Percentiles rank a stretch among this genome's conserved stretches.
These are phyloP conservation scores for Elaeis guineensis DNA, from an alignment of 176 grass and related monocot genomes.

Conservation along the genomic window DNA sequence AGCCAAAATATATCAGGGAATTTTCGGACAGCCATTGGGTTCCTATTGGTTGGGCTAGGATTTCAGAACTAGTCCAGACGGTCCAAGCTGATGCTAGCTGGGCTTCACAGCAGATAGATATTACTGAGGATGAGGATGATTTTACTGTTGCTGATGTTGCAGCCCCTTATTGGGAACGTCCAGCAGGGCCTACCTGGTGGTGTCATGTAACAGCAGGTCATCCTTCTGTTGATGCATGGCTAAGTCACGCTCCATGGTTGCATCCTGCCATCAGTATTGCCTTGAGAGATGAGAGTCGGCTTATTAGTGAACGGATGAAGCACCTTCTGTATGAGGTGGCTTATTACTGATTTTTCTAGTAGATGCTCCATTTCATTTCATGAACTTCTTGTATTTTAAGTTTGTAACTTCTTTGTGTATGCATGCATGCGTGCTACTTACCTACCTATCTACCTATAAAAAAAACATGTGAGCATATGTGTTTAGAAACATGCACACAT, in stretches of 20 bases:
- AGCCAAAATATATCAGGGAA: constrained; percentile 16
- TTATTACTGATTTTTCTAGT: background rate
- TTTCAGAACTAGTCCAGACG: constrained; percentile 31
- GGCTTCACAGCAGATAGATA: constrained; percentile 13
- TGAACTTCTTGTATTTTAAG: background rate
- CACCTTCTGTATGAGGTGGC: constrained; percentile 50
- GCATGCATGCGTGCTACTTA: no score
- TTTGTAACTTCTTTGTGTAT: background rate
- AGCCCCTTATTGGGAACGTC: constrained; percentile 35
- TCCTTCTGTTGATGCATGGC: constrained; percentile 34
- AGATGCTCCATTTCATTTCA: background rate
- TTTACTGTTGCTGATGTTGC: constrained; percentile 47
- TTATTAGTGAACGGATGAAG: constrained; percentile 57
- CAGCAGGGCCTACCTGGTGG: constrained; percentile 54
- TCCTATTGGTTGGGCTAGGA: constrained; percentile 45
- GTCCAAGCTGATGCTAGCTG: constrained; percentile 27
- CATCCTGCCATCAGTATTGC: constrained; percentile 51
- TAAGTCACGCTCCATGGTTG: constrained; percentile 28
- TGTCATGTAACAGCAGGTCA: constrained; percentile 41
- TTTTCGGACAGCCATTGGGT: constrained; percentile 30
- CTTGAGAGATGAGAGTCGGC: constrained; percentile 39
- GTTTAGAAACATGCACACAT: no score
- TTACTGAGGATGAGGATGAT: constrained; percentile 20
- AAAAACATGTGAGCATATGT: no score
- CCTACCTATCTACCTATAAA: no score